Evolutionary conservation across 2,329 filamentous ascomycete genomes (phyloP), one percentile per base, ranked within the genome.

Genomic region (Hortaea sp.): DNA sequence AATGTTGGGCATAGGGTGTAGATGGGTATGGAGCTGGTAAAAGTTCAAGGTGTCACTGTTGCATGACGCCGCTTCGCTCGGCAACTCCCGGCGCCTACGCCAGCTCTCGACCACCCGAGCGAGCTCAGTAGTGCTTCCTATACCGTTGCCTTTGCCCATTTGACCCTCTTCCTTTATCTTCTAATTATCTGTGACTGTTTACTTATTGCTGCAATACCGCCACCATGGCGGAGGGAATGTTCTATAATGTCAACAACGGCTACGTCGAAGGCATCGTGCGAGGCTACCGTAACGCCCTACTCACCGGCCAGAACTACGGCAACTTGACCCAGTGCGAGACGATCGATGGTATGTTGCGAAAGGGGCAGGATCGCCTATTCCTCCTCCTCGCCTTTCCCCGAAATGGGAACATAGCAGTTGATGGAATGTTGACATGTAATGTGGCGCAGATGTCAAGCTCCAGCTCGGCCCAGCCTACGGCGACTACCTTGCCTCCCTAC

Each of bases 301-400:
- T 98, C 64, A 97, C 85, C 46, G 73, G 83, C 67, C 77, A 87
- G 65, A 94, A 90, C 73, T 98, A 98, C 73, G 82, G 77, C 72
- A 98, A 97, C 74, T 71, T 97, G 70, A 94, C 85, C 53, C 90
- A 97, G 77, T 97, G 90, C 79, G 90, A 97, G 72, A 95, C 82
- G 42, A 90, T 97, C 60, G 90, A 97, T 71, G 90, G 90, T 92
- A 70, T 58, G 75, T 20, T 20, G 20, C 20, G 20, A 20, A 20
- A 20, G 20, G 20, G 20, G 20, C 20, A 20, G 20, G 4, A 20
- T 20, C 20, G 20, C 20, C 20, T 20, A 20, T 20, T n/a, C n/a
- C n/a, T n/a, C n/a, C n/a, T n/a, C n/a, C n/a, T n/a, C n/a, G n/a
- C n/a, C n/a, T n/a, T n/a, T n/a, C n/a, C n/a, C n/a, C n/a, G n/a